A percentile compares a stretch with the other conserved stretches of the same genome.
Conservation (phyloP, 2,329 filamentous ascomycete species). For the Aspergillus fumigatiaffinis region DNA sequence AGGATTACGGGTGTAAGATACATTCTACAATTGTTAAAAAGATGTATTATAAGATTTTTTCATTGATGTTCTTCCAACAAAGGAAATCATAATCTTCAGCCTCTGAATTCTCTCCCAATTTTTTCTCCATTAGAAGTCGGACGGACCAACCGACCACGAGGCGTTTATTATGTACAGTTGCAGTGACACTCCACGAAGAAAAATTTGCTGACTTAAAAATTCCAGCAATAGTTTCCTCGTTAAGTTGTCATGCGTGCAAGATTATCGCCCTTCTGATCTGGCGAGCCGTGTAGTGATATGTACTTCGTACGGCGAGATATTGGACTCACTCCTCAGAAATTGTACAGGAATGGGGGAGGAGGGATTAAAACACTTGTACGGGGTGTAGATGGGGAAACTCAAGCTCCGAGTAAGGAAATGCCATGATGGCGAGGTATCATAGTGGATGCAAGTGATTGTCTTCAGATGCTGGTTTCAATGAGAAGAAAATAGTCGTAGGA, state of each 20-base stretch:
- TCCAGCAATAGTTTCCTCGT: conserved; percentile 4
- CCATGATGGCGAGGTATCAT: conserved; percentile 21
- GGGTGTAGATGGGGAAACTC: not conserved
- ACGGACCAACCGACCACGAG: conserved; percentile 16
- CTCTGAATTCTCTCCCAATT: conserved; percentile 19
- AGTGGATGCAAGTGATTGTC: conserved; percentile 1
- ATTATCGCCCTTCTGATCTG: conserved; percentile 13
- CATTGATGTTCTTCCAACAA: conserved; percentile 26
- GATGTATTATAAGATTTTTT: conserved; percentile 6
- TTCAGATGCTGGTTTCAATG: conserved; percentile 13
- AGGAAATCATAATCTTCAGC: conserved; percentile 28
- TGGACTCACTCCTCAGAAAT: conserved; percentile 16
- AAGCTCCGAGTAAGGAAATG: conserved; percentile 24
- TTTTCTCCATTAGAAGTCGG: conserved; percentile 22
- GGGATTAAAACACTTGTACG: conserved; percentile 3
- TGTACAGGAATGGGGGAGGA: conserved; percentile 28
- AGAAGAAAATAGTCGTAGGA: conserved; percentile 10
- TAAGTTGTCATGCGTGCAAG: conserved; percentile 9
- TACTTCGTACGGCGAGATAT: conserved; percentile 25
- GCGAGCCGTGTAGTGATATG: conserved; percentile 23
- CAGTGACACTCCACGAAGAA: conserved; percentile 9
- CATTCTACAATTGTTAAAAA: not conserved
- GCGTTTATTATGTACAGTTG: conserved; percentile 32
- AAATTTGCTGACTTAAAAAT: not conserved
- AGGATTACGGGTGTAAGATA: not conserved